Evolutionary conservation across 257 asterid species (phyloP), one percentile per base, ranked within the genome.

Genomic region (Jaltomata sinuosa): DNA sequence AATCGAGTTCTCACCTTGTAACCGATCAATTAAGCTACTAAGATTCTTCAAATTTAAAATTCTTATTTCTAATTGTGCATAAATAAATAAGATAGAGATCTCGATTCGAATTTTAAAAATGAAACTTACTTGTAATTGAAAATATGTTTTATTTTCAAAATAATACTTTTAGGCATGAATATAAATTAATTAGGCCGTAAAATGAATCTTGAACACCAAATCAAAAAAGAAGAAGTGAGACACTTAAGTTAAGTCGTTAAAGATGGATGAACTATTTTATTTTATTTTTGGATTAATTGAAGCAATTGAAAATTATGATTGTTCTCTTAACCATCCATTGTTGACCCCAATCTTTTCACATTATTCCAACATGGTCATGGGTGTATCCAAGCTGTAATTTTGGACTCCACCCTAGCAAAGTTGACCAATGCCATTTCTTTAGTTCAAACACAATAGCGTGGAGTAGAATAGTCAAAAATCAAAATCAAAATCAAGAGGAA

Each of bases 391-490:
- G 82, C 64, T 77, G 82, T 77, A 16, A 77, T 49, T 77, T 77
- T 77, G 53, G 83, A 69, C 80, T 85, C 80, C 82, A 81, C 77
- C 59, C 59, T 42, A 16, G 68, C 34, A 81, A 82, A 72, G 57
- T 85, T 72, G 83, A 50, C 79, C 8, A 79, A 54, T 78, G n/a
- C n/a, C 83, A 68, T 83, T 81, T 78, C n/a, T 31, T 68, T 77
- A 54, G 32, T 65, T 77, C 59, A 82, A 83, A 62, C n/a, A 27
- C 38, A 64, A 64, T 83, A 84, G 84, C 61, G 5, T 79, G 2
- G 2, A 11, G 6, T 3, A 8, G 52, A 52, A 72, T 86, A 65
- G 92, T 87, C 84, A 81, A 81, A 85, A 31, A 38, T 34, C 38
- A 34, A 34, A 57, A 55, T 11, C 0, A 22, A 59, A 59, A 57